Percentiles rank a stretch among this genome's conserved stretches.
Conservation (phyloP, 805 yeast genomes). For the Nakazawaea siamensis region DNA sequence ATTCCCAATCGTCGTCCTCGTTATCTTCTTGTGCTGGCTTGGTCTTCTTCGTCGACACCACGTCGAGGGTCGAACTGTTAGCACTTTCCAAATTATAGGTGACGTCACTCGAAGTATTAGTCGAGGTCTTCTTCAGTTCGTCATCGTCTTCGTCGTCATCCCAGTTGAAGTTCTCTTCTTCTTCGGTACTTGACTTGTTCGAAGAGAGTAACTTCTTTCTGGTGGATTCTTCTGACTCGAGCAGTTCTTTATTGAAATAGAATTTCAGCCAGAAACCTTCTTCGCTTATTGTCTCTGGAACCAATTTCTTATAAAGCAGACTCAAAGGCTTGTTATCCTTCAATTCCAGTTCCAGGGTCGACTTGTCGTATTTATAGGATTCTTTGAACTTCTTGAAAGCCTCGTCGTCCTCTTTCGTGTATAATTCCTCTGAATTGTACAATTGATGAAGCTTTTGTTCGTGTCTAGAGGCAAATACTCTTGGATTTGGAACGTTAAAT, state of each 20-base stretch:
- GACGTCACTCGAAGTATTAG: conserved; percentile 29
- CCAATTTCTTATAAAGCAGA: conserved; percentile 50
- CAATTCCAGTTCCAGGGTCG: conserved; percentile 27
- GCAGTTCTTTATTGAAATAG: conserved; percentile 42
- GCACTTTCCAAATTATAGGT: conserved; percentile 32
- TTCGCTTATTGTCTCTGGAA: conserved; percentile 52
- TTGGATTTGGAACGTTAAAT: conserved; percentile 34
- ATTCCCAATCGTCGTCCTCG: conserved; percentile 49
- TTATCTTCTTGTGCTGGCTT: conserved; percentile 12
- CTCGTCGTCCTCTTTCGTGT: conserved; percentile 24
- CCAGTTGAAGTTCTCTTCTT: conserved; percentile 44
- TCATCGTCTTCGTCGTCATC: conserved; percentile 41
- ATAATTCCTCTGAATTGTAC: conserved; percentile 39
- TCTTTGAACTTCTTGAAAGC: conserved; percentile 25
- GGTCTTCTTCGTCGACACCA: conserved; percentile 14
- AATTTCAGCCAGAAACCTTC: conserved; percentile 71
- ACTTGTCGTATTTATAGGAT: conserved; percentile 22
- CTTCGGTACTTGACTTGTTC: conserved; percentile 27
- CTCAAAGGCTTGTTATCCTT: conserved; percentile 42
- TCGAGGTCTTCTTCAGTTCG: conserved; percentile 9
- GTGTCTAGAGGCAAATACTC: conserved; percentile 40
- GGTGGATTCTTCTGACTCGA: conserved; percentile 54
- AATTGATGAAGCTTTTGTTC: conserved; percentile 56
- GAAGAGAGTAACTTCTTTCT: conserved; percentile 53
- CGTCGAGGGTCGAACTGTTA: conserved; percentile 26